Evolutionary conservation across 192 early-diverging fungal genomes (phyloP), one percentile per base, ranked within the genome.

Genomic region (Helicostylum pulchrum): DNA sequence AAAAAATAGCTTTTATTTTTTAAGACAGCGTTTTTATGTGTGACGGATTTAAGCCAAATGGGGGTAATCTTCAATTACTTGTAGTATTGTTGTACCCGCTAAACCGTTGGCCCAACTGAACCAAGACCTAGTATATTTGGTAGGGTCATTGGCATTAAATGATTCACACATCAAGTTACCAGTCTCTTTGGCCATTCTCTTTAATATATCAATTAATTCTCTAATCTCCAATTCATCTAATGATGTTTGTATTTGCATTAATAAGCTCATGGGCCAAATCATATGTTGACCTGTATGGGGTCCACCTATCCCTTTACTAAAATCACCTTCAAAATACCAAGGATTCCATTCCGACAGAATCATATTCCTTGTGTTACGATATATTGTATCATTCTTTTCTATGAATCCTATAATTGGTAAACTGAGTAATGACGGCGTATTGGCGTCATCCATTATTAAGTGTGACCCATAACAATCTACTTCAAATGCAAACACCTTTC

Each of bases 361-460:
- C 56, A 87, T 76, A 3, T 42, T 43, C 19, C 89, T 80, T 4
- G 89, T 91, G 32, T 68, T 77, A 47, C 64, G 51, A 71, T 91
- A 91, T 0, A 80, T 49, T 11, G 78, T 52, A 44, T 90, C 80
- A 19, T 49, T 51, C 9, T 66, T 56, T 17, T 59, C 44, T 17
- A 85, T 62, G 62, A 87, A 90, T 0, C 83, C 88, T 9, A 88
- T 61, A 20, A 84, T 75, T 0, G 87, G 87, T 42, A 90, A 60
- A 9, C 80, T 80, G 7, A 90, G 59, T 6, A 90, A 77, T 6
- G 81, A 78, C 1, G 88, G 88, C 9, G 83, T 78, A 47, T 87
- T 89, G 5, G 88, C 88, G 52, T 90, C 88, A 62, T 90, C 88
- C 83, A 88, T 88, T 10, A 90, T 60, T 10, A 87, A 63, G 0